Conservation (phyloP, 805 yeast species). For the Lachancea quebecensis region DNA sequence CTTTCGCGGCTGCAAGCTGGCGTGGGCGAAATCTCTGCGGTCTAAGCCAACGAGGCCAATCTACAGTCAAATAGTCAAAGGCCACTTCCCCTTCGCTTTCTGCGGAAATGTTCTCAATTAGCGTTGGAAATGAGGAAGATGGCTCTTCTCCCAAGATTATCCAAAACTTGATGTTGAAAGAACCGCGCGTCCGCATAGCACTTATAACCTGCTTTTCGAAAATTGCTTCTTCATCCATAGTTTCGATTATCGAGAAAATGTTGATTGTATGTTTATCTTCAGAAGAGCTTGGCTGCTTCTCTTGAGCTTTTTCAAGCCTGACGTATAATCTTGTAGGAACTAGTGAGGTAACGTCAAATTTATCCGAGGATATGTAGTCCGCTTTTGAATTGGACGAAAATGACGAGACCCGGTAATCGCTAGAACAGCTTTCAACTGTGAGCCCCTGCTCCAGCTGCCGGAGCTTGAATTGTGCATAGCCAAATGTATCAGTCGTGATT, state of each 20-base stretch:
- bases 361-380: conserved; percentile 16
- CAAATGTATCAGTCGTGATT: conserved; percentile 68
- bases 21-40: conserved; percentile 73
- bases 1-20: conserved; percentile 82
- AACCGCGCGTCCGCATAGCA: background rate
- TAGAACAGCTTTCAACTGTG: conserved; percentile 17
- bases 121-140: conserved; percentile 10
- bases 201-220: conserved; percentile 13
- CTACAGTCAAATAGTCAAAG: conserved; percentile 72
- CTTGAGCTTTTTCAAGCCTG: conserved; percentile 9
- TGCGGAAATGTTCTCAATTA: conserved; percentile 39
- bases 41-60: conserved; percentile 90
- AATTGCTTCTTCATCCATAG: conserved; percentile 12
- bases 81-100: conserved; percentile 8
- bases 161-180: conserved; percentile 1
- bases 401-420: conserved; percentile 17
- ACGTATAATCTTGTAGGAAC: conserved; percentile 19
- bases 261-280: conserved; percentile 8
- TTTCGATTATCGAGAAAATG: conserved; percentile 18
- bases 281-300: background rate
- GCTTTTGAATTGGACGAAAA: conserved; percentile 21
- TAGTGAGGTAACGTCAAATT: conserved; percentile 13
- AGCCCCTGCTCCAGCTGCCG: conserved; percentile 8
- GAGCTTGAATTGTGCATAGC: conserved; percentile 63
- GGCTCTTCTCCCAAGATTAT: conserved; percentile 1